These are phyloP conservation scores for Amanita molliuscula DNA, from an alignment of 768 basidiomycete species.

Conservation along the genomic window DNA sequence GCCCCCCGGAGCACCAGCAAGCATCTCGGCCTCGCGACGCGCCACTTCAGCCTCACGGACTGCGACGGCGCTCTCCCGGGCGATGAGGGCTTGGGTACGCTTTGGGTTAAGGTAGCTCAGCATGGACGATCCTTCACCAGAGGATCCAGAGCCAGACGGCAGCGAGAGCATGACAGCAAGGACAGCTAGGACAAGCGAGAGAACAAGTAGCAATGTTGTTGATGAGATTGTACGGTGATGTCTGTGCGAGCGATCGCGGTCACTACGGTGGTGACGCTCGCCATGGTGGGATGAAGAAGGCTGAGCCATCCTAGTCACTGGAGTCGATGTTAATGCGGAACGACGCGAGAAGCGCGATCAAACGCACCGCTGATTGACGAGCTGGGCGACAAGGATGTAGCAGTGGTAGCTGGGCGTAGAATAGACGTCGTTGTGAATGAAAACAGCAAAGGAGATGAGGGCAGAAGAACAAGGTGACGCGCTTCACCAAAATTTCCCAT, in stretches of 20 bases:
- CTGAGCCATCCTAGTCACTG: conserved; percentile 83
- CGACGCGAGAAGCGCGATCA: conserved; percentile 5
- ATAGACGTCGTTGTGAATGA: conserved; percentile 51
- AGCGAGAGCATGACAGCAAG: conserved; percentile 88
- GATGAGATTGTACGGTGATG: conserved; percentile 84
- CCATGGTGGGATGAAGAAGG: conserved; percentile 77
- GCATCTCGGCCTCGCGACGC: conserved; percentile 77
- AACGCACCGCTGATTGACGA: conserved; percentile 40
- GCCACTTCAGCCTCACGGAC: conserved; percentile 83
- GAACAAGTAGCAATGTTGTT: conserved; percentile 77
- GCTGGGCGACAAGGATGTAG: conserved; percentile 68
- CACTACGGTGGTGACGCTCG: conserved; percentile 44
- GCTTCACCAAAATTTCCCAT: conserved; percentile 21
- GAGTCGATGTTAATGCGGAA: conserved; percentile 13
- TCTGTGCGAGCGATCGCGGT: conserved; percentile 51
- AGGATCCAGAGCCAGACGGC: conserved; percentile 39
- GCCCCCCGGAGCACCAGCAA: conserved; percentile 76
- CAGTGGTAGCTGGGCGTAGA: conserved; percentile 42
- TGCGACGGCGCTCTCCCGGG: conserved; percentile 73
- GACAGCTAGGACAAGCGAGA: conserved; percentile 78
- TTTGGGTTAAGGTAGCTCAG: conserved; percentile 74
- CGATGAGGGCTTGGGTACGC: conserved; percentile 68
- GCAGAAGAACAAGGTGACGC: conserved; percentile 17
- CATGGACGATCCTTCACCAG: conserved; percentile 35
- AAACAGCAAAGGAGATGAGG: conserved; percentile 13